Evolutionary conservation across 768 basidiomycete genomes (phyloP), one percentile per base, ranked within the genome.

Genomic region (Termitomyces titanicus): DNA sequence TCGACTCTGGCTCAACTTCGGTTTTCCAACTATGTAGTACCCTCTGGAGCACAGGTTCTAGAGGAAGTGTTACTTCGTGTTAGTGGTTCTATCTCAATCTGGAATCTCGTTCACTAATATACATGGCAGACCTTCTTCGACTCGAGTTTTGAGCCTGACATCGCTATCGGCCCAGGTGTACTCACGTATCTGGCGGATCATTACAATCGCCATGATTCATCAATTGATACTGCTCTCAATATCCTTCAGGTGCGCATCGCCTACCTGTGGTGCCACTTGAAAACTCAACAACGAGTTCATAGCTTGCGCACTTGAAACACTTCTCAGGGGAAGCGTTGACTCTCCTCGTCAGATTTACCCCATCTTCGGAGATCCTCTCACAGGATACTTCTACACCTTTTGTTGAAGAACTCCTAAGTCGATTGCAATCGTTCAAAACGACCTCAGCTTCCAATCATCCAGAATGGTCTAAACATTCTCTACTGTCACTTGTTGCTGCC

Each of bases 241-340:
- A 75, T 83, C 33, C 64, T 92, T 5, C 88, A 90, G 72, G 87
- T 86, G 55, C 53, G 69, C 48, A 10, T 24, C 17, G 7, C n/a
- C 25, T 27, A 27, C n/a, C 27, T 7, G n/a, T 27, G 11, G 18
- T 13, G n/a, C 11, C 11, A 17, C 6, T 49, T 5, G 12, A 17
- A 48, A 27, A 8, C 46, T 50, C 22, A 56, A 40, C 17, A 3
- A 9, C 50, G 7, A 15, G 4, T 38, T 2, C 24, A 40, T 58
- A 91, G 86, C 70, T 91, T 2, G 74, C 75, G 0, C 74, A 89
- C 63, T 67, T 91, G 66, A 87, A 87, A 57, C 89, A 92, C 66
- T 89, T 88, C 59, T 76, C 67, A 31, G 54, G 77, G 25, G 81
- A 88, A 24, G 83, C 85, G 0, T 66, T 89, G 13, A 74, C 79